A percentile compares a stretch with the other conserved stretches of the same genome.
phyloP scores from a whole-genome alignment of 306 rosid genomes.

The Luffa acutangula region DNA sequence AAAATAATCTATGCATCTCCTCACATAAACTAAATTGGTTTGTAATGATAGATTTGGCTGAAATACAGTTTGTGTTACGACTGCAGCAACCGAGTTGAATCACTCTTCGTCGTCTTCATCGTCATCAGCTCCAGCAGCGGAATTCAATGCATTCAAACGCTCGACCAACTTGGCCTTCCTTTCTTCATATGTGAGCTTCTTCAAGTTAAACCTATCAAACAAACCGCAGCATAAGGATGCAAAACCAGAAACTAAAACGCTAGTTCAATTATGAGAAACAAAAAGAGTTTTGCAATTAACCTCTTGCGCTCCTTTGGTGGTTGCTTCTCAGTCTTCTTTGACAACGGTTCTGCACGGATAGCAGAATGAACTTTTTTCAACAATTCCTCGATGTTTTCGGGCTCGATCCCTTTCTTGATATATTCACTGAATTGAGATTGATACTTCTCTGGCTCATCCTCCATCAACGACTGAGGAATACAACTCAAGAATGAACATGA shows the following conservation, averaged over 20 bases:
- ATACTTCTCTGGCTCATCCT: constrained; percentile 68
- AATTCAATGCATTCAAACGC: constrained; percentile 50
- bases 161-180: constrained; percentile 53
- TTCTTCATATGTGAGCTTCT: constrained; percentile 78
- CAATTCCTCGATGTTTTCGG: constrained; percentile 43
- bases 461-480: constrained; percentile 25
- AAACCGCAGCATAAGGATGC: neutral
- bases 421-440: constrained; percentile 58
- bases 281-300: neutral
- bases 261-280: neutral
- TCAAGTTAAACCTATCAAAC: constrained; percentile 32
- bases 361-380: constrained; percentile 71
- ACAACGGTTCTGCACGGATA: constrained; percentile 45
- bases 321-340: constrained; percentile 33
- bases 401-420: constrained; percentile 39
- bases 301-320: constrained; percentile 43
- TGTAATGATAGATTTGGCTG: neutral
- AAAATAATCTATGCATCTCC: neutral
- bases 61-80: neutral
- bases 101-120: constrained; percentile 33
- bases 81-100: neutral
- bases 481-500: neutral
- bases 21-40: neutral
- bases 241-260: neutral
- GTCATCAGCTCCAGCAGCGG: constrained; percentile 12